A percentile compares a stretch with the other conserved stretches of the same genome.
Conservation (phyloP, 148 eudicot genomes). For the Pouteria glomerata region DNA sequence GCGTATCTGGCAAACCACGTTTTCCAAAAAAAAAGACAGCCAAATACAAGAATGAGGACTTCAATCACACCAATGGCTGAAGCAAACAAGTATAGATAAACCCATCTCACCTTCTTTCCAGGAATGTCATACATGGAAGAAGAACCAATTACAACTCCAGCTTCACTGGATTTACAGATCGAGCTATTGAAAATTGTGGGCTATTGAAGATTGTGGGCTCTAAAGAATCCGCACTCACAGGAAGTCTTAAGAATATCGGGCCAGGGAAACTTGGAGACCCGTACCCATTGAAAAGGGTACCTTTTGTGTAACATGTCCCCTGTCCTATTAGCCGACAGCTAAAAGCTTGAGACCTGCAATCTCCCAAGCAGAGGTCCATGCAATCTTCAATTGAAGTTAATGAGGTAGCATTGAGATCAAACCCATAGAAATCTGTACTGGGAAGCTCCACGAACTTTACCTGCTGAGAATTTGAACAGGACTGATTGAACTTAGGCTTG, state of each 20-base stretch:
- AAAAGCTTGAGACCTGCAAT: slow-evolving; percentile 46
- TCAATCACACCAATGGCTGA: slow-evolving; percentile 38
- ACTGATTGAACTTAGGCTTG: slow-evolving; percentile 35
- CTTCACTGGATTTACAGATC: slow-evolving; percentile 20
- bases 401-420: slow-evolving; percentile 23
- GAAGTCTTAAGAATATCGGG: slow-evolving; percentile 37
- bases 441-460: slow-evolving; percentile 41
- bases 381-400: slow-evolving; percentile 29
- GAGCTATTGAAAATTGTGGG: slow-evolving; percentile 10
- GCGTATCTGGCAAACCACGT: slow-evolving; percentile 28
- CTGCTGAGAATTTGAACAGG: slow-evolving; percentile 20
- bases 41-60: slow-evolving; percentile 19
- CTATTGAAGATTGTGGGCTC: slow-evolving; percentile 15
- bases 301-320: slow-evolving; percentile 37
- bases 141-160: slow-evolving; percentile 3
- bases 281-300: slow-evolving; percentile 43
- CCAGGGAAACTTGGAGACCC: slow-evolving; percentile 24
- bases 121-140: slow-evolving; percentile 16
- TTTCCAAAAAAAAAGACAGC: slow-evolving; percentile 47
- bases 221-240: slow-evolving; percentile 18
- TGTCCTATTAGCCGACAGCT: slow-evolving; percentile 34
- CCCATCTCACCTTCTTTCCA: slow-evolving; percentile 38
- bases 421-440: slow-evolving; percentile 51
- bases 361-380: slow-evolving; percentile 29
- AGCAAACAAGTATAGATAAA: slow-evolving; percentile 42